These are phyloP conservation scores for Xylaria sp. DNA, from an alignment of 2,329 filamentous ascomycete species.

Conservation along the genomic window DNA sequence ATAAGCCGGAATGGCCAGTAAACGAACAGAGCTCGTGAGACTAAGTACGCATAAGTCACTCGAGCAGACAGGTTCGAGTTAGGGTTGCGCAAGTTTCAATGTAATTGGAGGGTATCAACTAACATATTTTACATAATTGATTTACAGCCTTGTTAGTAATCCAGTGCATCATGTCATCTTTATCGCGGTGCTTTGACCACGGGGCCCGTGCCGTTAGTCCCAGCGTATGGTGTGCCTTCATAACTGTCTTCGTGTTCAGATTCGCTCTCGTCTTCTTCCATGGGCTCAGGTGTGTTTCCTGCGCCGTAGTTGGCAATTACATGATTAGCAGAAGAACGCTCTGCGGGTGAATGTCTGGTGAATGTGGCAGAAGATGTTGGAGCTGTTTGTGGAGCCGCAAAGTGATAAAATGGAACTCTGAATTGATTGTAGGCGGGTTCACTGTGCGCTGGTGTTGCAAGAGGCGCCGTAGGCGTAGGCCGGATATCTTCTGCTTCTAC, in stretches of 20 bases:
- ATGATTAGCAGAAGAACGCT: slow-evolving; percentile 3
- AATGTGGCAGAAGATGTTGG: slow-evolving; percentile 8
- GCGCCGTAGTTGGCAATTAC: slow-evolving; percentile 17
- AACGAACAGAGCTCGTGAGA: slow-evolving; percentile 2
- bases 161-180: background rate
- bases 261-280: slow-evolving; percentile 32
- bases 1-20: slow-evolving; percentile 37
- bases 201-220: slow-evolving; percentile 22
- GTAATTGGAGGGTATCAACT: slow-evolving; percentile 15
- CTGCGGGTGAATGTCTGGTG: background rate
- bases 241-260: slow-evolving; percentile 20
- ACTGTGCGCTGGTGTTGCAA: too few relatives aligned
- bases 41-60: background rate
- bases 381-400: background rate
- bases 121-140: slow-evolving; percentile 6
- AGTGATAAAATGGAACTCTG: background rate
- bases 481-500: too few relatives aligned
- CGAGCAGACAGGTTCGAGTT: background rate
- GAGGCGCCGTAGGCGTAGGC: background rate
- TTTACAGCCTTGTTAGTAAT: background rate
- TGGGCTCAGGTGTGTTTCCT: slow-evolving; percentile 22
- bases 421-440: background rate
- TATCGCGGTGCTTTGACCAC: slow-evolving; percentile 29
- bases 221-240: slow-evolving; percentile 28
- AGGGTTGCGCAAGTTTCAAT: background rate